Evolutionary conservation across 106 monocot species (phyloP), one percentile per base, ranked within the genome.

Genomic region (Acanthochlamys bracteata): DNA sequence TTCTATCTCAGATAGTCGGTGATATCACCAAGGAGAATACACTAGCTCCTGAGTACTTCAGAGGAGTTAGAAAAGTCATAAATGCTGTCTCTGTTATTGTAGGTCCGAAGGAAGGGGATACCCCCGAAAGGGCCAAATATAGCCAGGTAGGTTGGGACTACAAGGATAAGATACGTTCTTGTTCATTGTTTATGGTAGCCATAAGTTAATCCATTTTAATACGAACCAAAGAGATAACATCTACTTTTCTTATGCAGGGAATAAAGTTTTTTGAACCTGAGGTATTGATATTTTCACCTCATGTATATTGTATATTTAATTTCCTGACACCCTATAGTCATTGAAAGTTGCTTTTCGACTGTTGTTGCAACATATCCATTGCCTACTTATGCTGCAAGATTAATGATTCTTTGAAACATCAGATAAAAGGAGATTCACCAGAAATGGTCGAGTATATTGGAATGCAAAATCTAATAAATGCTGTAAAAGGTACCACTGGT

Each of bases 51-150:
- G 85, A 77, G 33, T 76, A 75, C 67, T 98, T 98, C 51, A 83
- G 79, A 83, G 96, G 88, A 66, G 81, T 98, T 41, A 91, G 70
- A 23, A 91, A 88, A 82, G 83, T 98, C 49, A 82, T 98, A 55
- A 91, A 85, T 77, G 80, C 88, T 67, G 83, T 79, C 23, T 98
- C 96, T 55, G 96, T 88, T 62, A 98, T 98, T 70, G 85, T 98
- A 11, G 96, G 96, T 43, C 96, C 88, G 22, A 91, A 91, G 83
- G 96, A 98, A 85, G 96, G 96, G 17, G 96, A 91, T 76, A 98
- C 96, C 69, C 96, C 96, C 78, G 96, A 88, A 66, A 87, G 96
- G 76, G 75, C 72, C 39, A 98, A 98, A 80, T 98, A 98, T 55
- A 88, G 74, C 21, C 91, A 91, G 75, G 91, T 98, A 85, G 53